Conservation (phyloP, 768 basidiomycete species). For the Amanita pseudoporphyria region DNA sequence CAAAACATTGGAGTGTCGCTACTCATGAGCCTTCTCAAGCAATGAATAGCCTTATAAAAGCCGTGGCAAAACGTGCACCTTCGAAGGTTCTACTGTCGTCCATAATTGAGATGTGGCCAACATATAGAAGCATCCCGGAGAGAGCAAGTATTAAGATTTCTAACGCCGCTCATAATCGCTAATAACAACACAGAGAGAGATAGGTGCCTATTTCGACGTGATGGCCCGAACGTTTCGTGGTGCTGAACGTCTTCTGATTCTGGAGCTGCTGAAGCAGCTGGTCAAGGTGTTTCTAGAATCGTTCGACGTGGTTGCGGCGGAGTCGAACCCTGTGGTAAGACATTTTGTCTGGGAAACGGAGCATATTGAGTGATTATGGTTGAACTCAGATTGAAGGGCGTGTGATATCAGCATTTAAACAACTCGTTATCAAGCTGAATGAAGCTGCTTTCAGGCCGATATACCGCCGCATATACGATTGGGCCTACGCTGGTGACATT, state of each 20-base stretch:
- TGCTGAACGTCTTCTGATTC: slow-evolving; percentile 52
- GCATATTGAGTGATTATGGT: background rate
- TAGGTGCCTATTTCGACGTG: slow-evolving; percentile 56
- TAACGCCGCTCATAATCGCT: background rate
- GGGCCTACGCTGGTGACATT: slow-evolving; percentile 67
- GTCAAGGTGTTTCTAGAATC: slow-evolving; percentile 77
- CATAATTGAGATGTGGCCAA: slow-evolving; percentile 48
- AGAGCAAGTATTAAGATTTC: slow-evolving; percentile 20
- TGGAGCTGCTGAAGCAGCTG: slow-evolving; percentile 53
- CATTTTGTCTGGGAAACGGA: background rate
- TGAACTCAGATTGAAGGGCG: slow-evolving; percentile 37
- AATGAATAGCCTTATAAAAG: slow-evolving; percentile 44
- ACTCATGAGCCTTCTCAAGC: slow-evolving; percentile 21
- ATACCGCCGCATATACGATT: slow-evolving; percentile 88
- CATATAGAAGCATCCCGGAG: slow-evolving; percentile 21
- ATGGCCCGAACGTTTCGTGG: slow-evolving; percentile 56
- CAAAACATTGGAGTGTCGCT: slow-evolving; percentile 30
- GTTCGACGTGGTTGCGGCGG: slow-evolving; percentile 44
- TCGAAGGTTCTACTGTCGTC: slow-evolving; percentile 59
- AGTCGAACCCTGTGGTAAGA: slow-evolving; percentile 20
- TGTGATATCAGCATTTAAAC: slow-evolving; percentile 68
- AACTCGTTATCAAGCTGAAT: slow-evolving; percentile 87
- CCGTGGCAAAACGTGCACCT: slow-evolving; percentile 61
- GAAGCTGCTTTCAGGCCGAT: slow-evolving; percentile 86
- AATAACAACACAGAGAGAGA: slow-evolving; percentile 18